These are phyloP conservation scores for Coemansia sp. DNA, from an alignment of 192 early-diverging fungal species.

Conservation along the genomic window DNA sequence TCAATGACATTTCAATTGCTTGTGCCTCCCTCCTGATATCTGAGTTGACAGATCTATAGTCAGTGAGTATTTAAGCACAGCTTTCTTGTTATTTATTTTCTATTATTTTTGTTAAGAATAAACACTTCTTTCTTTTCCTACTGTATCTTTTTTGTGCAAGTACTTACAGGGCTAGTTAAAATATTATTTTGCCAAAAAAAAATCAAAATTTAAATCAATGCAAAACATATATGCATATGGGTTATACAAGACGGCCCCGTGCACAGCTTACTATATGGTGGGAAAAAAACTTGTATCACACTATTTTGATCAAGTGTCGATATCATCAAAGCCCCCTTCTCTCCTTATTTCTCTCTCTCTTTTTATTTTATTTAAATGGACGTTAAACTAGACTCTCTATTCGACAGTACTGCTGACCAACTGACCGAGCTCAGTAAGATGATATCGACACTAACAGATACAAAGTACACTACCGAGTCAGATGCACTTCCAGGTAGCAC, in stretches of 20 bases:
- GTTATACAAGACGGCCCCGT: not conserved
- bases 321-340: not conserved
- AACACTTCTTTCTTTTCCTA: too few species aligned
- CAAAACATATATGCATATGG: not conserved
- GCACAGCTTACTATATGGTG: not conserved
- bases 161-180: too few species aligned
- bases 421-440: conserved; percentile 18
- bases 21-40: too few species aligned
- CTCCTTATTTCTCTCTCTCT: not conserved
- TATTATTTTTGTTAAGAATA: too few species aligned
- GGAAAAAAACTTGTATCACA: not conserved
- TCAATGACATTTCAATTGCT: too few species aligned
- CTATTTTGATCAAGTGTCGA: not conserved
- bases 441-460: conserved; percentile 20
- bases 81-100: too few species aligned
- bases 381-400: conserved; percentile 16
- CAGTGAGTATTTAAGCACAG: too few species aligned
- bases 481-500: conserved; percentile 52
- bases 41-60: too few species aligned
- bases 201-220: not conserved
- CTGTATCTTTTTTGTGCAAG: too few species aligned
- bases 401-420: conserved; percentile 19
- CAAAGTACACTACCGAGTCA: conserved; percentile 34
- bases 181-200: too few species aligned
- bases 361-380: not conserved